Evolutionary conservation across 2,329 filamentous ascomycete genomes (phyloP).

Genomic region (Penicillium griseofulvum): DNA sequence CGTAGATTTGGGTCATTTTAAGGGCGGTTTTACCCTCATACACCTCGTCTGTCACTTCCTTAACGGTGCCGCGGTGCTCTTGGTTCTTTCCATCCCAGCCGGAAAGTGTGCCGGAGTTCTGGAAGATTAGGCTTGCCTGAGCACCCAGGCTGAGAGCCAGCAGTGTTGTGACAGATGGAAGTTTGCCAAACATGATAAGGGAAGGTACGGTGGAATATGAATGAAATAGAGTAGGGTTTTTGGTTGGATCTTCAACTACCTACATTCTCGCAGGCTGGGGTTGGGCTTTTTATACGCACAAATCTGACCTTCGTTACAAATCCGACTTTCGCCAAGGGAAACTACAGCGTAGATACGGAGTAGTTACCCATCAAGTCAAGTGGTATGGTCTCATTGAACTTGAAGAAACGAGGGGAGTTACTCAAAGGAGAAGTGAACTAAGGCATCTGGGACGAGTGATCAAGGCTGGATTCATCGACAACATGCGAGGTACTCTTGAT

Average conservation of each 20-base stretch:
- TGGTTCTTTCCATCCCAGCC: slow-evolving; percentile 44
- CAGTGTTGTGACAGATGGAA: neutral
- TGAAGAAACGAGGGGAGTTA: neutral
- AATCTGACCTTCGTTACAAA: neutral
- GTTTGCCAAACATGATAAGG: neutral
- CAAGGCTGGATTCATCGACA: neutral
- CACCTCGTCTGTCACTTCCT: slow-evolving; percentile 43
- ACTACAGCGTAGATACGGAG: too few relatives aligned
- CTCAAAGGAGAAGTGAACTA: neutral
- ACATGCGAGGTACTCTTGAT: neutral
- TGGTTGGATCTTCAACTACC: neutral
- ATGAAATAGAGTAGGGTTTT: neutral
- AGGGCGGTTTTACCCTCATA: slow-evolving; percentile 43
- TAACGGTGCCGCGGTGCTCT: slow-evolving; percentile 46
- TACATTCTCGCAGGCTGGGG: neutral
- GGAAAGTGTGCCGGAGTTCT: slow-evolving; percentile 30
- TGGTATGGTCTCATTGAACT: neutral
- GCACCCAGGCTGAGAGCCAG: neutral
- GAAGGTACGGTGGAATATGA: neutral
- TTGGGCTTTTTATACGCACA: neutral
- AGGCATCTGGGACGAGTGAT: neutral
- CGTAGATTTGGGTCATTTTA: slow-evolving; percentile 45
- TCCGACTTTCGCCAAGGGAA: neutral
- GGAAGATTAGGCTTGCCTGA: slow-evolving; percentile 18
- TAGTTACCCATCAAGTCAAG: neutral